Percentiles rank a stretch among this genome's conserved stretches.
Evolutionary conservation across 306 rosid genomes (phyloP).

Genomic region (Cucumis melo): DNA sequence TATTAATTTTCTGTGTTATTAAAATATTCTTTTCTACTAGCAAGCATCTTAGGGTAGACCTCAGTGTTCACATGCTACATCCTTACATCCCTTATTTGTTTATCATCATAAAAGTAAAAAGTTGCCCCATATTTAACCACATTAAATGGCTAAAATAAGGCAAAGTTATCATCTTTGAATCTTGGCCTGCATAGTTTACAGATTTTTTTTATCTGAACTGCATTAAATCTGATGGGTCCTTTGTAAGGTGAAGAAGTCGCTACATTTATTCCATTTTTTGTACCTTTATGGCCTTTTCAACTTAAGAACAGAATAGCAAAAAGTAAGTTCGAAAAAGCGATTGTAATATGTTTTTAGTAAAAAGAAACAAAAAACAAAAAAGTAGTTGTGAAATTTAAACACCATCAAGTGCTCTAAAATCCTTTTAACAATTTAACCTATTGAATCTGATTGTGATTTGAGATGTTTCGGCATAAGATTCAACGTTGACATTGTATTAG

Average conservation of each 20-base stretch:
- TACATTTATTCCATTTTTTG: neutral
- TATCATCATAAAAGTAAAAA: neutral
- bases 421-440: neutral
- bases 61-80: conserved; percentile 18
- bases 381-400: neutral
- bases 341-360: neutral
- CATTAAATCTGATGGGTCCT: conserved; percentile 3
- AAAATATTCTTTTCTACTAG: neutral
- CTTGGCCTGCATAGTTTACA: neutral
- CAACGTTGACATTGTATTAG: neutral
- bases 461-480: neutral
- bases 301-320: neutral
- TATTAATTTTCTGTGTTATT: neutral
- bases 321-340: neutral
- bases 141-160: neutral
- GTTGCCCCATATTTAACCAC: neutral
- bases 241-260: neutral
- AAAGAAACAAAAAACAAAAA: neutral
- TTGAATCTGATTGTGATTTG: neutral
- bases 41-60: neutral
- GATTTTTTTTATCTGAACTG: neutral
- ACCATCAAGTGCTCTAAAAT: neutral
- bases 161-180: neutral
- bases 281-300: neutral
- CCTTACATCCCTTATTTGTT: neutral